Percentiles rank a stretch among this genome's conserved stretches.
These are phyloP conservation scores for Amoebophrya sp. DNA, from an alignment of 169 alveolate genomes.

Conservation along the genomic window DNA sequence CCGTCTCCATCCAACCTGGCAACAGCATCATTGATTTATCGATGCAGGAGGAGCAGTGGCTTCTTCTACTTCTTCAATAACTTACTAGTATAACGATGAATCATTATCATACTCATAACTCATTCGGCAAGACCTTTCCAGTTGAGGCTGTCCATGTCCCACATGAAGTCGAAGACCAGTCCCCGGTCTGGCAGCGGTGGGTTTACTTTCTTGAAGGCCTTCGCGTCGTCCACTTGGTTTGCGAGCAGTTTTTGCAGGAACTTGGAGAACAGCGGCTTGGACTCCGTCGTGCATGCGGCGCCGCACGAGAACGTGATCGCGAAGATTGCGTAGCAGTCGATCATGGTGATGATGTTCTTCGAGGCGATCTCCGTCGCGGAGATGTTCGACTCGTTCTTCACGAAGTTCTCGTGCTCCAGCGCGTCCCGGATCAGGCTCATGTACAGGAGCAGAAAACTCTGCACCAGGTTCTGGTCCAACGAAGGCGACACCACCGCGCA, in stretches of 20 bases:
- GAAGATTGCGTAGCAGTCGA: conserved; percentile 48
- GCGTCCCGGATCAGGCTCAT: conserved; percentile 28
- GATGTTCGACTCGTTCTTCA: conserved; percentile 11
- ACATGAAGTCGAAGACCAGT: conserved; percentile 54
- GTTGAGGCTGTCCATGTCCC: conserved; percentile 32
- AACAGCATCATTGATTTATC: too few relatives aligned
- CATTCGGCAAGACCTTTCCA: too few relatives aligned
- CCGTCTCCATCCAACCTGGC: background rate
- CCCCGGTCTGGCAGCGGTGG: conserved; percentile 61
- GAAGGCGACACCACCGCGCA: conserved; percentile 56
- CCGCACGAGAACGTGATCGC: conserved; percentile 56
- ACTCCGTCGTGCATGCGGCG: conserved; percentile 32
- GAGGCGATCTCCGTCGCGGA: conserved; percentile 21
- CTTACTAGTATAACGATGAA: too few relatives aligned
- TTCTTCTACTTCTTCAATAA: too few relatives aligned
- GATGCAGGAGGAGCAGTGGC: too few relatives aligned
- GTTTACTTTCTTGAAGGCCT: conserved; percentile 44
- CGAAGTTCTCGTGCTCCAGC: conserved; percentile 29
- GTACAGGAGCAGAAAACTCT: conserved; percentile 40
- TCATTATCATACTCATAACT: too few relatives aligned
- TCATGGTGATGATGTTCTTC: conserved; percentile 43
- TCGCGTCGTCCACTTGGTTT: conserved; percentile 28
- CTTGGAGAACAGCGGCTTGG: conserved; percentile 3
- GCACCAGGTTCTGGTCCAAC: conserved; percentile 57
- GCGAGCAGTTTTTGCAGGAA: conserved; percentile 23